These are phyloP conservation scores for Cryptococcus sp. DNA, from an alignment of 1,284 basidiomycete species.

Conservation along the genomic window DNA sequence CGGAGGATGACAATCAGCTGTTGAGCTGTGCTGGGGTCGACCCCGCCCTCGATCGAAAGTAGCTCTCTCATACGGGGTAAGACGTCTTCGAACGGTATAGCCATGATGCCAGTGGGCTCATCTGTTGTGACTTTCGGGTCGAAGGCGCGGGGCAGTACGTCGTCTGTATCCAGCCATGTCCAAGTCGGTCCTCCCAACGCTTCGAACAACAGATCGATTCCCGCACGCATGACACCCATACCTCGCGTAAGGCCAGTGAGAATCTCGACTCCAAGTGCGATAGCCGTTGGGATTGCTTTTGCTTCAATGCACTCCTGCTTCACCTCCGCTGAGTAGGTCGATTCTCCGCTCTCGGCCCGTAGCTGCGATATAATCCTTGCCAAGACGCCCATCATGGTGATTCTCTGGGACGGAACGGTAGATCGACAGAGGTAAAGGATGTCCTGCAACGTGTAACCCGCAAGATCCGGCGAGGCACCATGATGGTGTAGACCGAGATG, in stretches of 20 bases:
- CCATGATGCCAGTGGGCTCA: slow-evolving; percentile 19
- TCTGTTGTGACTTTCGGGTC: slow-evolving; percentile 8
- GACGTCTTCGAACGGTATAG: slow-evolving; percentile 44
- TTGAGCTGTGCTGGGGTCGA: slow-evolving; percentile 24
- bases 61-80: slow-evolving; percentile 33
- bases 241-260: slow-evolving; percentile 17
- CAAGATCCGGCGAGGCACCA: slow-evolving; percentile 66
- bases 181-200: slow-evolving; percentile 28
- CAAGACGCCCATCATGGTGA: slow-evolving; percentile 76
- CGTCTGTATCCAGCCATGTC: slow-evolving; percentile 20
- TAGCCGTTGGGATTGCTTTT: slow-evolving; percentile 23
- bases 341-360: slow-evolving; percentile 8
- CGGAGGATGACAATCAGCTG: slow-evolving; percentile 68
- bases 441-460: slow-evolving; percentile 87
- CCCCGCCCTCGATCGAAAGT: slow-evolving; percentile 26
- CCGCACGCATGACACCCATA: slow-evolving; percentile 34
- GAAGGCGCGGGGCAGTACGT: neutral
- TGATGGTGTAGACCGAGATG: slow-evolving; percentile 91
- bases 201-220: slow-evolving; percentile 39
- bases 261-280: slow-evolving; percentile 36
- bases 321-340: slow-evolving; percentile 1
- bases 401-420: slow-evolving; percentile 78
- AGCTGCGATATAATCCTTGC: slow-evolving; percentile 58
- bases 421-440: slow-evolving; percentile 80
- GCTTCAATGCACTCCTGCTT: slow-evolving; percentile 10